phyloP scores from a whole-genome alignment of 1,284 basidiomycete genomes.

The Heliocybe sulcata region DNA sequence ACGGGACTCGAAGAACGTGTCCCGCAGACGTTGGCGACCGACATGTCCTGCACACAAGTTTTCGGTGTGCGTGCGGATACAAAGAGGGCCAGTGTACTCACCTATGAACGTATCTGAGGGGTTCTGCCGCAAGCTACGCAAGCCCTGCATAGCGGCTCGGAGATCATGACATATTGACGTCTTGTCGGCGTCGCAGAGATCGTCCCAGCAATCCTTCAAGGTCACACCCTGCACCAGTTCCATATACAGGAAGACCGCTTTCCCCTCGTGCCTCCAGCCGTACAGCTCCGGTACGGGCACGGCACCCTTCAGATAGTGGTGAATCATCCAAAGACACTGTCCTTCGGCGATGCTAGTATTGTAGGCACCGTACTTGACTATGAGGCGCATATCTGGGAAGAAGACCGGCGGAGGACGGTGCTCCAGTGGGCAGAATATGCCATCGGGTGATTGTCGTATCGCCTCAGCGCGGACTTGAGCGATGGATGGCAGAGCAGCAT shows the following conservation, averaged over 20 bases:
- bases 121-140: not conserved
- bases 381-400: not conserved
- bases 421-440: no score
- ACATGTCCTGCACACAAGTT: not conserved
- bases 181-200: not conserved
- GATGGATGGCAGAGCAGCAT: not conserved
- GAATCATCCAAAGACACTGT: not conserved
- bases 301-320: not conserved
- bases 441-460: not conserved
- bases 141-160: not conserved
- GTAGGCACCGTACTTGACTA: not conserved
- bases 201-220: not conserved
- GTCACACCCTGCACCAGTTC: not conserved
- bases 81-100: not conserved
- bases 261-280: not conserved
- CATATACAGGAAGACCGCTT: not conserved
- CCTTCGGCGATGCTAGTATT: not conserved
- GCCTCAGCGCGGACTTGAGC: not conserved
- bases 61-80: not conserved
- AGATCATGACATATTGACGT: not conserved
- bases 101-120: not conserved
- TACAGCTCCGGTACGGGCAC: not conserved
- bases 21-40: not conserved
- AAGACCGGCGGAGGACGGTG: not conserved
- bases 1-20: not conserved